Conservation (phyloP, 2,329 filamentous ascomycete genomes). For the Blastomyces emzantsi region DNA sequence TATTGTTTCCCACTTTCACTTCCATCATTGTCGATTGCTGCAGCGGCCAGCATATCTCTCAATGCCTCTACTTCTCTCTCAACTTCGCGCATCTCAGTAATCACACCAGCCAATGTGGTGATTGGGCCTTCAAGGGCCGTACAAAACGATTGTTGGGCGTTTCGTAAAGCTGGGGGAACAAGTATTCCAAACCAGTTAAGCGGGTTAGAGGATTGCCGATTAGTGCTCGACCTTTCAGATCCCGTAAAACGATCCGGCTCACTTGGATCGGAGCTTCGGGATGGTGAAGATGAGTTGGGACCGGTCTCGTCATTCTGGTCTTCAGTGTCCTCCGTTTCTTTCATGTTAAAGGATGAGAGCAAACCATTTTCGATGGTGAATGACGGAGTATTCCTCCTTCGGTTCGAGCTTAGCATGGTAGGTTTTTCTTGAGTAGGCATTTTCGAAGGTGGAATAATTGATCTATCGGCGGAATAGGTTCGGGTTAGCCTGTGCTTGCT, state of each 20-base stretch:
- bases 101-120: slow-evolving; percentile 30
- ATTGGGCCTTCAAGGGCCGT: slow-evolving; percentile 30
- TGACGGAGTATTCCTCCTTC: not conserved
- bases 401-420: not conserved
- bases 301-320: not conserved
- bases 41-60: slow-evolving; percentile 13
- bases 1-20: not conserved
- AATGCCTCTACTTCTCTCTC: slow-evolving; percentile 32
- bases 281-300: not conserved
- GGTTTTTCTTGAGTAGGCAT: not conserved
- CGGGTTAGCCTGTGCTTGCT: not conserved
- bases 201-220: slow-evolving; percentile 31
- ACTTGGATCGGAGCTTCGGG: not conserved
- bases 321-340: not conserved
- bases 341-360: not conserved
- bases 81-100: slow-evolving; percentile 33
- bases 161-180: slow-evolving; percentile 37
- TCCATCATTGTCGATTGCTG: not conserved
- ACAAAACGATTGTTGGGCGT: slow-evolving; percentile 37
- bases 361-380: not conserved
- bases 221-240: not conserved
- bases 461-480: not conserved
- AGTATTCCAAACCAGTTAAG: slow-evolving; percentile 44
- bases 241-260: no score
- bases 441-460: not conserved